These are phyloP conservation scores for Plasmopara viticola DNA, from an alignment of 352 stramenopile species.

Conservation along the genomic window DNA sequence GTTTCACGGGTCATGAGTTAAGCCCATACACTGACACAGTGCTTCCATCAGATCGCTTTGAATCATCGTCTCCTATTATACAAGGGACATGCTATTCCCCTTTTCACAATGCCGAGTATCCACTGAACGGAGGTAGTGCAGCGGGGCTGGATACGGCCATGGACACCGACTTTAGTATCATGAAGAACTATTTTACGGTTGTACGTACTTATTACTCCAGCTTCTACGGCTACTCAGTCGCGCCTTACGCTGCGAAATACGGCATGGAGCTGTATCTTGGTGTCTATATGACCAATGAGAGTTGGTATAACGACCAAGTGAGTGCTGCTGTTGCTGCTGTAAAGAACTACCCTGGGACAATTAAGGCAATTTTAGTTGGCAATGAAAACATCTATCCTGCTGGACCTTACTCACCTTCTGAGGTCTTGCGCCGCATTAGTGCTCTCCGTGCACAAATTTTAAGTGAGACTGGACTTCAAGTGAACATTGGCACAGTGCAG, in stretches of 20 bases:
- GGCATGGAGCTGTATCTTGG: conserved; percentile 61
- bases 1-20: conserved; percentile 16
- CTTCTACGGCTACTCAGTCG: conserved; percentile 48
- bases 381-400: conserved; percentile 67
- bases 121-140: conserved; percentile 32
- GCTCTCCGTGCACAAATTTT: conserved; percentile 27
- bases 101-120: conserved; percentile 71
- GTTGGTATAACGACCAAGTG: conserved; percentile 52
- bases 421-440: conserved; percentile 33
- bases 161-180: conserved; percentile 58
- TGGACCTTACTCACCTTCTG: conserved; percentile 30
- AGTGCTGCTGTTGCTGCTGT: conserved; percentile 38
- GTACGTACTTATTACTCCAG: conserved; percentile 77
- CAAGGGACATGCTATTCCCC: conserved; percentile 66
- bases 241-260: conserved; percentile 33
- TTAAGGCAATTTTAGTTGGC: conserved; percentile 56
- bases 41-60: conserved; percentile 4
- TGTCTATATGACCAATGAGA: conserved; percentile 69
- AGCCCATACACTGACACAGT: conserved; percentile 7
- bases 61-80: conserved; percentile 17
- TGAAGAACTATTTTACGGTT: conserved; percentile 51
- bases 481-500: conserved; percentile 71
- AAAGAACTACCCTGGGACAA: conserved; percentile 41
- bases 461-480: conserved; percentile 21
- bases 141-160: conserved; percentile 43